Conservation (phyloP, 345 rosid species). For the Combretum micranthum region DNA sequence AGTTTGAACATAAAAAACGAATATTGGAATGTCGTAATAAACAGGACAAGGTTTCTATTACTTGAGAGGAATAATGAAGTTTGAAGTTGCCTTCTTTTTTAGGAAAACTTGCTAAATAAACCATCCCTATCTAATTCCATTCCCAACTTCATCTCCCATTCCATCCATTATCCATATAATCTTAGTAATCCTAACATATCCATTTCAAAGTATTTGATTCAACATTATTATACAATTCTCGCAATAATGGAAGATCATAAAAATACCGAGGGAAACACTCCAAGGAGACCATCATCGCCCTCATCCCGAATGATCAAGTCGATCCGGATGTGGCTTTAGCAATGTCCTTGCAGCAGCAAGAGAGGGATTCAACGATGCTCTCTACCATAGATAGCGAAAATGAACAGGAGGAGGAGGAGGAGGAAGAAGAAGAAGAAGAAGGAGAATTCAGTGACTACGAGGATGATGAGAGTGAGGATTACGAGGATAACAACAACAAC, state of each 20-base stretch:
- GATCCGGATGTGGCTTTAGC: conserved; percentile 33
- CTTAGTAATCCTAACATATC: too few species aligned
- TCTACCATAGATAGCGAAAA: conserved; percentile 33
- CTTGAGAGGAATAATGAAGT: conserved; percentile 12
- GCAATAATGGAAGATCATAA: conserved; percentile 15
- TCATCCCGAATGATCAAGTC: conserved; percentile 18
- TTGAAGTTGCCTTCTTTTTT: conserved; percentile 20
- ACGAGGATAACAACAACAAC: conserved; percentile 1
- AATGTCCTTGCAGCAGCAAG: conserved; percentile 30
- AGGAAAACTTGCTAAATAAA: conserved; percentile 15
- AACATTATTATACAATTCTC: too few species aligned
- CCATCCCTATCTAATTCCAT: background rate
- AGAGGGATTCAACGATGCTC: conserved; percentile 12
- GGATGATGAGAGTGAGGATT: conserved; percentile 6
- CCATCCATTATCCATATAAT: too few species aligned
- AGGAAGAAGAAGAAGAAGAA: conserved; percentile 6
- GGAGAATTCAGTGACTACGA: conserved; percentile 16
- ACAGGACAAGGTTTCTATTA: conserved; percentile 9
- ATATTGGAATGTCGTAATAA: conserved; percentile 15
- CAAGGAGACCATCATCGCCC: conserved; percentile 15
- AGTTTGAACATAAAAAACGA: conserved; percentile 7
- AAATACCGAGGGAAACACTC: conserved; percentile 19
- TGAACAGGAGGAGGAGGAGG: conserved; percentile 15
- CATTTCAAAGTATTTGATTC: too few species aligned
- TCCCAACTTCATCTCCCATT: background rate